Base-by-base conservation (phyloP, 2,329 filamentous ascomycete species). In the Nemania abortiva region DNA sequence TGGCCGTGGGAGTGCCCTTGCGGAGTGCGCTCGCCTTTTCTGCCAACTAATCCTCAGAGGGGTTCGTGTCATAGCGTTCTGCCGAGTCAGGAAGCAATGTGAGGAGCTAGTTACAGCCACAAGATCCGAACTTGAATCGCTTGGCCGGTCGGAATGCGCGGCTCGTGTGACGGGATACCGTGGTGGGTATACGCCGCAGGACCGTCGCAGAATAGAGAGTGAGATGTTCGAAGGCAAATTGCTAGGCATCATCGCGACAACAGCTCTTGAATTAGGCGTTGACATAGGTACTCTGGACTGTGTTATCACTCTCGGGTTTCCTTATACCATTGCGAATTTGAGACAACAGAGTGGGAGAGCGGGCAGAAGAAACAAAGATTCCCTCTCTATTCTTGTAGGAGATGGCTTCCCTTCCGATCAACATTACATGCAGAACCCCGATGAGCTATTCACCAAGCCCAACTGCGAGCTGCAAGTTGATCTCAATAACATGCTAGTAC, bases 161-260 rank as follows among this genome's bases (percentile, higher is more conserved):
- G 88, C 88, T 31, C 86, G 95, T 55, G 93, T 99, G 1, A 98
- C 97, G 94, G 94, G 93, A 0, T 99, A 99, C 77, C 90, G 96
- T 70, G 96, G 96, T 27, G 96, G 96, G 0, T 99, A 99, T 77
- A 97, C 95, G 2, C 90, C 95, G 1, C 92, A 97, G 78, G 96
- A 99, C 76, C 87, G 96, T 65, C 89, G 96, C 20, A 86, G 88
- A 65, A 98, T 99, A 68, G 96, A 99, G 79, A 89, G 87, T 29
- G 95, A 98, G 78, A 98, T 99, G 96, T 99, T 99, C 74, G 92
- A 97, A 65, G 96, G 96, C 0, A 96, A 95, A 75, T 85, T 99
- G 1, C 86, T 98, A 69, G 96, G 96, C 0, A 97, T 99, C 65
- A 90, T 99, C 37, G 95, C 95, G 1, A 99, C 96, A 0, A 97